A percentile compares a stretch with the other conserved stretches of the same genome.
phyloP scores from a whole-genome alignment of 495 filamentous ascomycete species.

The Xylaria grammica region DNA sequence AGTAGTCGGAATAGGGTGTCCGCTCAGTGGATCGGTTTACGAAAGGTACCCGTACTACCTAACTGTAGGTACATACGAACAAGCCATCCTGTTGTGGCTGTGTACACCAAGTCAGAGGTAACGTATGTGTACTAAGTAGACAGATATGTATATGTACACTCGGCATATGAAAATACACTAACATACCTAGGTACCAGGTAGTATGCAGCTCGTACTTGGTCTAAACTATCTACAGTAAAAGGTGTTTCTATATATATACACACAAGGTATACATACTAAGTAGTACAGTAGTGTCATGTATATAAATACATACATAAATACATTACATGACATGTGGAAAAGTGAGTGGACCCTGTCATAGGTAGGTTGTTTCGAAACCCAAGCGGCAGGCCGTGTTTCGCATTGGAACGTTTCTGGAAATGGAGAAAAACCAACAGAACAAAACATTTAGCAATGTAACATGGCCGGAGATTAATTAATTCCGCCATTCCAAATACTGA shows the following conservation, averaged over 20 bases:
- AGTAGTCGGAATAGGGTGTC: too few relatives aligned
- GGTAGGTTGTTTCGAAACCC: neutral
- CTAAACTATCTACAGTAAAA: conserved; percentile 16
- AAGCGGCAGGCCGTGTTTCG: neutral
- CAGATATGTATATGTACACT: too few relatives aligned
- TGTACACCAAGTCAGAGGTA: neutral
- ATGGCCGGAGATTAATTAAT: neutral
- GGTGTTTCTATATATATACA: conserved; percentile 17
- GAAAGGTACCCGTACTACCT: too few relatives aligned
- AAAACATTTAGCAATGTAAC: neutral
- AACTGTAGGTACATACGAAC: too few relatives aligned
- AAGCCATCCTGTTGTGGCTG: conserved; percentile 11
- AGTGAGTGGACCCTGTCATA: neutral
- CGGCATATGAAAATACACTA: conserved; percentile 6
- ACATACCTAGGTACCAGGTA: neutral
- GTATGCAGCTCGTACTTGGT: neutral
- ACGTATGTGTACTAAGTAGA: neutral
- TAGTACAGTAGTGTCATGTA: too few relatives aligned
- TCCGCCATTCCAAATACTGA: neutral
- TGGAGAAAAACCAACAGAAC: neutral
- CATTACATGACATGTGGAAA: too few relatives aligned
- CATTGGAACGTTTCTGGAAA: neutral
- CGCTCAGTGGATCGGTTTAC: too few relatives aligned
- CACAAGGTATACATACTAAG: too few relatives aligned
- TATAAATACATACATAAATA: too few relatives aligned